Conservation (phyloP, 805 yeast genomes). For the Saturnispora halmiae region DNA sequence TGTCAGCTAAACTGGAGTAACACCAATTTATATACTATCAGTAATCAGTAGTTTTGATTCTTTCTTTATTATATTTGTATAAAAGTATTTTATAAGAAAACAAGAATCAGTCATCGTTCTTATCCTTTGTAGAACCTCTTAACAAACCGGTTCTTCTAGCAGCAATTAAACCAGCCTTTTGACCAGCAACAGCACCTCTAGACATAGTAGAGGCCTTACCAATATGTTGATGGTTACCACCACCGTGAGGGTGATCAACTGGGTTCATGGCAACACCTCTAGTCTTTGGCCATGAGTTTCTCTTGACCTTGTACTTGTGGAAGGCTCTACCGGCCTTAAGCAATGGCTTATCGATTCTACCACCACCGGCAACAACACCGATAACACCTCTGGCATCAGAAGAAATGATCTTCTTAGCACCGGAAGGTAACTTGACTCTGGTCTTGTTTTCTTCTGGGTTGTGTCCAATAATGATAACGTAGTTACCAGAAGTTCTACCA, state of each 20-base stretch:
- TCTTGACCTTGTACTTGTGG: constrained; percentile 99
- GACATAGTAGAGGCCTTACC: constrained; percentile 99
- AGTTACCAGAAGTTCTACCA: constrained; percentile 99
- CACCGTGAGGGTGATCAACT: constrained; percentile 99
- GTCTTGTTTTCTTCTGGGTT: constrained; percentile 98
- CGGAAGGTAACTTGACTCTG: constrained; percentile 98
- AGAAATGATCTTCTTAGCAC: constrained; percentile 94
- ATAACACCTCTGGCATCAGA: constrained; percentile 98
- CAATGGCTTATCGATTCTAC: constrained; percentile 99
- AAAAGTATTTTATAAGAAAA: constrained; percentile 1
- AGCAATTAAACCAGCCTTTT: constrained; percentile 99
- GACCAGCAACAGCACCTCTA: constrained; percentile 99
- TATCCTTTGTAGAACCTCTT: constrained; percentile 88
- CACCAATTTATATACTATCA: no score
- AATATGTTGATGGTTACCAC: constrained; percentile 99
- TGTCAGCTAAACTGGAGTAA: no score
- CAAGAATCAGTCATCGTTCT: constrained; percentile 28
- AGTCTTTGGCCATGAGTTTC: constrained; percentile 99
- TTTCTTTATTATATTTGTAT: neutral
- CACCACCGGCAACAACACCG: constrained; percentile 99
- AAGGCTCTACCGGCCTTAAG: constrained; percentile 99
- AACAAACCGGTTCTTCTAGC: constrained; percentile 99
- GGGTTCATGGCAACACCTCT: constrained; percentile 99
- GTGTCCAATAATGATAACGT: constrained; percentile 98
- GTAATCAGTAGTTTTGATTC: neutral